Base-by-base conservation (phyloP, 2,329 filamentous ascomycete species). In the Nemania sp. region DNA sequence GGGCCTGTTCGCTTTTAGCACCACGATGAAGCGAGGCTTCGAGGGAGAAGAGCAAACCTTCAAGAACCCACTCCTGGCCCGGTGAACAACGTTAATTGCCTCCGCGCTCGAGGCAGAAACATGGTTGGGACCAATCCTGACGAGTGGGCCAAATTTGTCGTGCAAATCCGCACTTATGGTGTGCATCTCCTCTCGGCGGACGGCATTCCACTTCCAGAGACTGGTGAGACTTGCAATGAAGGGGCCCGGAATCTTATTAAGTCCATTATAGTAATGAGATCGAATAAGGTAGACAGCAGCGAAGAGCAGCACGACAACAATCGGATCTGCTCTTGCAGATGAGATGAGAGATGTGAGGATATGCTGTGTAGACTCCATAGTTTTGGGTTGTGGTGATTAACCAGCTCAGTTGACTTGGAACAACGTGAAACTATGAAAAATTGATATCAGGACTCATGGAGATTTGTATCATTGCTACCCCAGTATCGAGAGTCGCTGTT, bases 41-140 rank as follows among this genome's bases (percentile, higher is more conserved):
- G 3, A 9, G 43, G 15, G 35, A 21, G 11, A 21, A 3, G 17
- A 43, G 2, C 3, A 9, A 59, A 58, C 57, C 57, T 63, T 60
- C 2, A 50, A 54, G n/a, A 63, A 63, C 1, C 57, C 57, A n/a
- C 3, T 32, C 21, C 55, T 47, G 11, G 62, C 17, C 7, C 51
- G 51, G 21, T 62, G 59, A 15, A 64, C 18, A 5, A 52, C 21
- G 12, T 56, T 48, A n/a, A 64, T 59, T 2, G 62, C 49, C 20
- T 64, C 59, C 10, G 42, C 25, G 13, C 62, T 62, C 1, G 62
- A 59, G 5, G 55, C 59, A 35, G 62, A 64, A 15, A 64, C 32
- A 15, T 64, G 59, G 25, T 64, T 64, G 1, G 59, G 62, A 1
- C 59, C 62, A 9, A 62, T 64, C 4, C 59, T 55, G 7, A 64